These are phyloP conservation scores for Arabis hirsuta DNA, from an alignment of 345 rosid species.

Conservation along the genomic window DNA sequence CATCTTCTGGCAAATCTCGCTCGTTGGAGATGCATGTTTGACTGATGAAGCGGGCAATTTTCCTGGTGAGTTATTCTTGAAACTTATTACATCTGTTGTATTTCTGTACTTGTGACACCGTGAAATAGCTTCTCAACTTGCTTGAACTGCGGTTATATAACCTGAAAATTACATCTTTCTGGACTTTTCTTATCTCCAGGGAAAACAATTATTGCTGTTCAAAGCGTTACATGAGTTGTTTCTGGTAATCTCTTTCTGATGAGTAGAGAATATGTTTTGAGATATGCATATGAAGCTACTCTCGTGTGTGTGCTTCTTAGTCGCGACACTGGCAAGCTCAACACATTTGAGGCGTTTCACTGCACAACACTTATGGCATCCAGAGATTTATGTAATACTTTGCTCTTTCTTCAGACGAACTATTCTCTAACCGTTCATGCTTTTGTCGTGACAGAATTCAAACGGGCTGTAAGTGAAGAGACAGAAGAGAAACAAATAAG, in stretches of 20 bases:
- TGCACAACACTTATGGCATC: slow-evolving; percentile 1
- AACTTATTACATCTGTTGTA: slow-evolving; percentile 1
- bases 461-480: background rate
- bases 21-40: slow-evolving; percentile 23
- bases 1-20: slow-evolving; percentile 23
- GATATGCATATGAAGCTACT: slow-evolving; percentile 10
- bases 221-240: background rate
- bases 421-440: background rate
- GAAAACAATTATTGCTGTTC: background rate
- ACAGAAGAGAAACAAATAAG: background rate
- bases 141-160: background rate
- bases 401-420: slow-evolving; percentile 16
- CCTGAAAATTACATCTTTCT: background rate
- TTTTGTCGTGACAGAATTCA: background rate
- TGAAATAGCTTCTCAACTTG: slow-evolving; percentile 6
- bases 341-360: background rate
- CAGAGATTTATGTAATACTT: slow-evolving; percentile 17
- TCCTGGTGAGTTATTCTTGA: slow-evolving; percentile 32
- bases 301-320: slow-evolving; percentile 6
- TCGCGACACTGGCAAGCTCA: background rate
- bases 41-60: slow-evolving; percentile 16
- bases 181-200: slow-evolving; percentile 2
- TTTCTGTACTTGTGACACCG: slow-evolving; percentile 13
- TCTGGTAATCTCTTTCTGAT: background rate
- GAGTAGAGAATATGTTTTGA: slow-evolving; percentile 9